These are phyloP conservation scores for Boletus insuetus DNA, from an alignment of 768 basidiomycete genomes.

Conservation along the genomic window DNA sequence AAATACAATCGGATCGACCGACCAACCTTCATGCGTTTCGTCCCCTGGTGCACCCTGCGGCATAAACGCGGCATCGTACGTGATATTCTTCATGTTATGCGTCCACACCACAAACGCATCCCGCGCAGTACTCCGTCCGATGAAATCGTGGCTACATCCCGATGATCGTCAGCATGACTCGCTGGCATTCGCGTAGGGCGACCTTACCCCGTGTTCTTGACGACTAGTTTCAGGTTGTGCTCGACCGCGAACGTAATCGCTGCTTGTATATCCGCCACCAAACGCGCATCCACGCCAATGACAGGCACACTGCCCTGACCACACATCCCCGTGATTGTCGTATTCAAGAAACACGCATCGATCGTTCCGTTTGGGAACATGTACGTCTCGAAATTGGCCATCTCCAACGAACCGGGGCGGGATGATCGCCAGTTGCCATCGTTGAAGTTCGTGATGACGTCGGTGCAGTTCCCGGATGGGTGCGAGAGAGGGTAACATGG, in stretches of 20 bases:
- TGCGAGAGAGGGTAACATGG: constrained; percentile 39
- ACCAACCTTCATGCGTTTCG: constrained; percentile 22
- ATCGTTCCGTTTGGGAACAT: constrained; percentile 45
- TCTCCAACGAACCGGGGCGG: constrained; percentile 40
- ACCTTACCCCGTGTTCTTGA: constrained; percentile 26
- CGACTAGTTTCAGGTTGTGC: constrained; percentile 15
- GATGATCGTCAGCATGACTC: background rate
- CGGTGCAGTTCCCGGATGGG: constrained; percentile 39
- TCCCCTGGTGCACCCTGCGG: constrained; percentile 32
- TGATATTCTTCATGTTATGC: constrained; percentile 41
- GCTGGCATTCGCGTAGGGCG: background rate
- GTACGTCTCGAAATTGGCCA: constrained; percentile 32
- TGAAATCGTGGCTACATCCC: constrained; percentile 34
- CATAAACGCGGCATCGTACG: constrained; percentile 28
- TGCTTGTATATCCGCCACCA: constrained; percentile 17
- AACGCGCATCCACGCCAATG: constrained; percentile 22
- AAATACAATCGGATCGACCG: constrained; percentile 2
- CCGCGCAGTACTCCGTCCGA: constrained; percentile 39
- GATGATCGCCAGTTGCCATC: constrained; percentile 42
- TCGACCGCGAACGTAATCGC: constrained; percentile 20
- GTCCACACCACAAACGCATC: constrained; percentile 43
- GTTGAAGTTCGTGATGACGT: constrained; percentile 23
- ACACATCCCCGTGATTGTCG: constrained; percentile 21
- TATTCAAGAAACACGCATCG: constrained; percentile 36
- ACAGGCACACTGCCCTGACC: constrained; percentile 20